Evolutionary conservation across 2,329 filamentous ascomycete genomes (phyloP), one percentile per base, ranked within the genome.

Genomic region (Verticillium isaacii): DNA sequence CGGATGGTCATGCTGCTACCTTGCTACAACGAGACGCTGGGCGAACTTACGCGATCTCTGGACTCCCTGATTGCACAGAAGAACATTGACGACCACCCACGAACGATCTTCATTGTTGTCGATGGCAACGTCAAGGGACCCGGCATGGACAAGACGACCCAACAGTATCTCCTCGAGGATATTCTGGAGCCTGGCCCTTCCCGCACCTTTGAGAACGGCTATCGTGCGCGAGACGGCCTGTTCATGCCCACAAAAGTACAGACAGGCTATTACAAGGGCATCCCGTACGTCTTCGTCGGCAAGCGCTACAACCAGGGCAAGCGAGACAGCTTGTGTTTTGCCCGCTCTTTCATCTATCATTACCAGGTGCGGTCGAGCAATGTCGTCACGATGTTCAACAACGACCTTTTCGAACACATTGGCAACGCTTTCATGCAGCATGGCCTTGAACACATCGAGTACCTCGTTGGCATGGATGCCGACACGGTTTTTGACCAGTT

Each of bases 231-330:
- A 57, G 79, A 81, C 36, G 77, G 78, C 0, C 70, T 78, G 25
- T 76, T 76, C 45, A 81, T 81, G 78, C 78, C 79, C 6, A 74
- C 80, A 58, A 76, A 75, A 60, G 72, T 78, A 5, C 74, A 78
- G 25, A 76, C 72, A 0, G 80, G 80, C 0, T 71, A 68, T 37
- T 82, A 81, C 69, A 77, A 76, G 65, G 79, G 76, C 1, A 65
- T 81, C 0, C 79, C 80, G 0, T 82, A 78, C 61, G 70, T 81
- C 34, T 77, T 80, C 61, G 77, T 82, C 41, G 77, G 80, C 56
- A 82, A 82, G 67, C 72, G 76, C 15, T 76, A 80, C 67, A 82
- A 81, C 67, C 78, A 80, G 64, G 80, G 79, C 39, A 83, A 82
- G 68, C 74, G 79, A 2, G 80, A 83, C 66, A 79, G 79, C 57